A percentile compares a stretch with the other conserved stretches of the same genome.
Evolutionary conservation across 768 basidiomycete species (phyloP).

Genomic region (Mycena chlorophos): DNA sequence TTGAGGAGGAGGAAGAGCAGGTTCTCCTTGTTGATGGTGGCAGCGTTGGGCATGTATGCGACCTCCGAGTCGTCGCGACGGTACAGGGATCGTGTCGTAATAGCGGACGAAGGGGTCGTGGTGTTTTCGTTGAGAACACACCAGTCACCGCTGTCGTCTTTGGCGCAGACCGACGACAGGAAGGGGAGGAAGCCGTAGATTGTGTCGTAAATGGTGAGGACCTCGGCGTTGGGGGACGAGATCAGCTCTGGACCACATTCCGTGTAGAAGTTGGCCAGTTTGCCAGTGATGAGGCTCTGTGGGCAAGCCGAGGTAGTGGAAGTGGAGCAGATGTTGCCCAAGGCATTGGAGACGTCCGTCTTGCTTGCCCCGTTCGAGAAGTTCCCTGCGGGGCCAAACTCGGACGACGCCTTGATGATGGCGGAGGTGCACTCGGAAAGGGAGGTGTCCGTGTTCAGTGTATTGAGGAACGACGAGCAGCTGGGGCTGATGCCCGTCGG

Average conservation of each 20-base stretch:
- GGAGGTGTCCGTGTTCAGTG: conserved; percentile 59
- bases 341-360: conserved; percentile 48
- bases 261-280: conserved; percentile 68
- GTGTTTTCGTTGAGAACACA: conserved; percentile 54
- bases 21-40: conserved; percentile 57
- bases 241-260: conserved; percentile 75
- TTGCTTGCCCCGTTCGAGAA: conserved; percentile 35
- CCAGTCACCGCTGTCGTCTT: conserved; percentile 68
- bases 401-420: conserved; percentile 58
- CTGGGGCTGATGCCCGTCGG: conserved; percentile 59
- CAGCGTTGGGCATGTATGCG: conserved; percentile 55
- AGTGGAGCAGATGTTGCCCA: conserved; percentile 57
- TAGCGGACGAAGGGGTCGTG: conserved; percentile 26
- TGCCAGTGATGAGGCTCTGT: conserved; percentile 53
- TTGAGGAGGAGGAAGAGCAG: conserved; percentile 80
- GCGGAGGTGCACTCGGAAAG: conserved; percentile 63
- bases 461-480: conserved; percentile 60
- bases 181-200: conserved; percentile 74
- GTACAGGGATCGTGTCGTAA: conserved; percentile 13
- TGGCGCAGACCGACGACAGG: conserved; percentile 67
- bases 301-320: conserved; percentile 52
- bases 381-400: conserved; percentile 52
- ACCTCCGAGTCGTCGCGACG: conserved; percentile 30
- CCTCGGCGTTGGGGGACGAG: conserved; percentile 42
- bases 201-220: conserved; percentile 73